phyloP scores from a whole-genome alignment of 2,329 filamentous ascomycete genomes.

The Incumbomyces delicatus region DNA sequence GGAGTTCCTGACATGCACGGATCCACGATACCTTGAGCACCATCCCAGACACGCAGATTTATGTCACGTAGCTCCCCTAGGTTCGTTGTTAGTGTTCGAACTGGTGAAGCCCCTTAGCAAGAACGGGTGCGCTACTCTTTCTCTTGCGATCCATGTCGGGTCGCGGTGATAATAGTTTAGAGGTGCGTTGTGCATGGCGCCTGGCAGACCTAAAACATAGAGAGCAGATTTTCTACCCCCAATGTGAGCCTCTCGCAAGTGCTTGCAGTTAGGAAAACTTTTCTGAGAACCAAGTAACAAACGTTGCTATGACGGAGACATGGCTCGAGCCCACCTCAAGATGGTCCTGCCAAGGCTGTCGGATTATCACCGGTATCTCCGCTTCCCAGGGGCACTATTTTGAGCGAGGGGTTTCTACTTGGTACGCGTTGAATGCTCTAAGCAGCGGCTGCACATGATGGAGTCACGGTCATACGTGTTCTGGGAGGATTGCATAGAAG shows the following conservation, averaged over 20 bases:
- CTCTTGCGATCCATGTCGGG: constrained; percentile 38
- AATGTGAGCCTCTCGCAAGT: constrained; percentile 4
- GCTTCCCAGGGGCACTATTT: too few species aligned
- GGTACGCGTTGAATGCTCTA: too few species aligned
- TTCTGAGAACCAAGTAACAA: background rate
- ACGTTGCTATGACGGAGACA: background rate
- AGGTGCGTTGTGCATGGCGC: constrained; percentile 20
- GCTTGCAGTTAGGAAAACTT: background rate
- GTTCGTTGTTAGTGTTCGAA: constrained; percentile 8
- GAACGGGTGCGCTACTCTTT: constrained; percentile 33
- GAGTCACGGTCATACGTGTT: too few species aligned
- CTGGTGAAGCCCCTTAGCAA: too few species aligned
- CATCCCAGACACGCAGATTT: constrained; percentile 80
- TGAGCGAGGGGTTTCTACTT: too few species aligned
- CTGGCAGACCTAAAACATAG: constrained; percentile 8
- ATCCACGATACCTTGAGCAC: constrained; percentile 60
- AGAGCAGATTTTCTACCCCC: constrained; percentile 7
- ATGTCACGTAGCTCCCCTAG: constrained; percentile 81
- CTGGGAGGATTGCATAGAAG: too few species aligned
- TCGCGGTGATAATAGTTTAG: constrained; percentile 17
- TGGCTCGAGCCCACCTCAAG: background rate
- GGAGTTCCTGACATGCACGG: background rate
- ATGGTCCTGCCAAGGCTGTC: background rate
- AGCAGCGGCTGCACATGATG: too few species aligned
- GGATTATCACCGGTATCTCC: too few species aligned